Base-by-base conservation (phyloP, 208 protist species). In the Acanthamoeba sp. region DNA sequence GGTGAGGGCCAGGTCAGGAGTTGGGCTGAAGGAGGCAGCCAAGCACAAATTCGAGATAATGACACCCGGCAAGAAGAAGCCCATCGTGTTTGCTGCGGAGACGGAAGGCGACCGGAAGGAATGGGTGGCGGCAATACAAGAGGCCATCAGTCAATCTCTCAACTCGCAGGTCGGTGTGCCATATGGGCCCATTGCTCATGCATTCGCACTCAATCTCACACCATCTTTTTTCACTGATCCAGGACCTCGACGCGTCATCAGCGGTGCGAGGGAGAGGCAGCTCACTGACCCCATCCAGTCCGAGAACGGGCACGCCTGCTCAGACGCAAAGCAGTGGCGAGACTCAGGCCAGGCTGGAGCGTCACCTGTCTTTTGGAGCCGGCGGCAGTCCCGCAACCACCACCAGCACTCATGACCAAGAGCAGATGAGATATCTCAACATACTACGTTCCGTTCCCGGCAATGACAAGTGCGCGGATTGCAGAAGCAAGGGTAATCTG, bases 391-490 rank as follows among this genome's bases (percentile, higher is more conserved):
- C 34, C 0, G 50, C 34, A 12, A 50, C 71, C 1, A 82, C 71
- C 18, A 22, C 62, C 27, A 71, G 29, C 27, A 71, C 62, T 16
- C 29, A 36, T 38, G 71, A 82, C 40, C 71, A 82, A 22, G 71
- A 82, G 38, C 71, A 82, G 40, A 82, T 82, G 71, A 42, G 82
- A 66, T 89, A 80, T 34, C 62, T 93, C 45, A 80, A 93, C 38
- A 59, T 82, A 10, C 62, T 93, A 9, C 69, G 62, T 2, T 78
- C 59, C n/a, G 69, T 93, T 27, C 88, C 88, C 22, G 62, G 78
- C 29, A 97, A 97, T 82, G 24, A 94, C 50, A 18, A 42, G 29
- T 97, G 96, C 66, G 95, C 96, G 6, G 96, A 97, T 73, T 97
- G 96, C 55, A 69, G 94, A 59, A 82, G 36, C 24, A 80, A 55